A percentile compares a stretch with the other conserved stretches of the same genome.
Evolutionary conservation across 1,284 basidiomycete species (phyloP).

Genomic region (Coniophora puteana): DNA sequence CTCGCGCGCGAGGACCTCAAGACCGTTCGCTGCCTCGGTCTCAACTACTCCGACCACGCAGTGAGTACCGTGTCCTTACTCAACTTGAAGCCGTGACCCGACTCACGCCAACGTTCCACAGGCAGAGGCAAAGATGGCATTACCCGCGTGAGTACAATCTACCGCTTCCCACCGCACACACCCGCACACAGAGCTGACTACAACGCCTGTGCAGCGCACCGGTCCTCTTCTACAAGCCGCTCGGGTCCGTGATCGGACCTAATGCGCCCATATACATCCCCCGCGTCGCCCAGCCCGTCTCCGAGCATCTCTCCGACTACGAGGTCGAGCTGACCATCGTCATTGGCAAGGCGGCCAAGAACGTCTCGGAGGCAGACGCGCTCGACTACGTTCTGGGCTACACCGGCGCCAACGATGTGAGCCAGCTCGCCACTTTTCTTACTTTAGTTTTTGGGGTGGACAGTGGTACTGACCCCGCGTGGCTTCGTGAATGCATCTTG

Average conservation of each 20-base stretch:
- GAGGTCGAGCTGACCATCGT: conserved; percentile 88
- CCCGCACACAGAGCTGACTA: too few species aligned
- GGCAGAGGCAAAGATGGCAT: conserved; percentile 63
- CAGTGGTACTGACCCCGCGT: neutral
- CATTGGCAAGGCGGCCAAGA: conserved; percentile 75
- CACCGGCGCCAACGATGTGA: conserved; percentile 75
- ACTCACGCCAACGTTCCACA: conserved; percentile 21
- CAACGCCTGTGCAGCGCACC: conserved; percentile 53
- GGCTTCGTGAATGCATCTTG: neutral
- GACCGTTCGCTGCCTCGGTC: conserved; percentile 72
- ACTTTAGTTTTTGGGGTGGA: too few species aligned
- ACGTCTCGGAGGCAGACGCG: conserved; percentile 74
- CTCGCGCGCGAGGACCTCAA: conserved; percentile 62
- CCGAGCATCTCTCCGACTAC: conserved; percentile 78
- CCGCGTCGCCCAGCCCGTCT: conserved; percentile 61
- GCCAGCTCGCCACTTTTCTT: conserved; percentile 17
- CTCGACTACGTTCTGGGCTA: conserved; percentile 82
- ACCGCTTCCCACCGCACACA: too few species aligned
- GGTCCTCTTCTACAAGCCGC: conserved; percentile 79
- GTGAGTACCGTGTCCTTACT: conserved; percentile 36
- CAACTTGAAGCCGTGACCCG: neutral
- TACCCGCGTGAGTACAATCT: conserved; percentile 49
- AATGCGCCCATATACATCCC: conserved; percentile 67
- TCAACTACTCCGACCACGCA: conserved; percentile 81
- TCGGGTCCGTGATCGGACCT: conserved; percentile 69